A percentile compares a stretch with the other conserved stretches of the same genome.
Evolutionary conservation across 768 basidiomycete genomes (phyloP).

Genomic region (Mycena galericulata): DNA sequence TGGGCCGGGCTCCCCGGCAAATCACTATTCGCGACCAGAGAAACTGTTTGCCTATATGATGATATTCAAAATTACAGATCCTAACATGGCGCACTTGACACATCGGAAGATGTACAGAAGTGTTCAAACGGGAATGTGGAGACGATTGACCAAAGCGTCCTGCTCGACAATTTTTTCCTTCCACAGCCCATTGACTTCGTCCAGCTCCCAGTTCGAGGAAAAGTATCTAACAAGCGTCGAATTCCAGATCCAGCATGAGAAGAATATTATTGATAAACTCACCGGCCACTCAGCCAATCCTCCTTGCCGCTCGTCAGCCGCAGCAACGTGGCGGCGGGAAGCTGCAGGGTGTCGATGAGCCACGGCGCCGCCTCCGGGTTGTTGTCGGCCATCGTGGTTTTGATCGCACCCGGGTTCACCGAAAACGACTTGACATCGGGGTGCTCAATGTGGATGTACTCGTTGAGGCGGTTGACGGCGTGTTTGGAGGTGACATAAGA

Average conservation of each 20-base stretch:
- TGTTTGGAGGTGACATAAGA: constrained; percentile 29
- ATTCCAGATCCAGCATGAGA: no score
- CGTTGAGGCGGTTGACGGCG: constrained; percentile 25
- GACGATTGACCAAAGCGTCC: not conserved
- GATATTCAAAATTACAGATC: no score
- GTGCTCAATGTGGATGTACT: constrained; percentile 27
- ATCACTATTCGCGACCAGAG: no score
- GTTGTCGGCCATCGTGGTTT: constrained; percentile 15
- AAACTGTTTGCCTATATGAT: no score
- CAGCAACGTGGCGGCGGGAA: constrained; percentile 37
- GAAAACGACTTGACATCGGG: constrained; percentile 28
- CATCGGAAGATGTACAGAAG: no score
- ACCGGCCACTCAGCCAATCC: constrained; percentile 39
- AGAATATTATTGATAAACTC: not conserved
- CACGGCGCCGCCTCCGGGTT: constrained; percentile 20
- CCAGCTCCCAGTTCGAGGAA: constrained; percentile 9
- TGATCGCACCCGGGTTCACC: constrained; percentile 30
- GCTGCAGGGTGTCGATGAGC: constrained; percentile 29
- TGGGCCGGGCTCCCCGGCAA: no score
- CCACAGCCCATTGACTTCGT: not conserved
- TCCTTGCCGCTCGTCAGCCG: constrained; percentile 36
- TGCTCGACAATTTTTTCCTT: not conserved
- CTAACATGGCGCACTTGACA: no score
- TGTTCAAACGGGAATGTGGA: not conserved
- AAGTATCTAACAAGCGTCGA: constrained; percentile 9